Evolutionary conservation across 129 eudicot genomes (phyloP).

Genomic region (Flaveria ramosissima): DNA sequence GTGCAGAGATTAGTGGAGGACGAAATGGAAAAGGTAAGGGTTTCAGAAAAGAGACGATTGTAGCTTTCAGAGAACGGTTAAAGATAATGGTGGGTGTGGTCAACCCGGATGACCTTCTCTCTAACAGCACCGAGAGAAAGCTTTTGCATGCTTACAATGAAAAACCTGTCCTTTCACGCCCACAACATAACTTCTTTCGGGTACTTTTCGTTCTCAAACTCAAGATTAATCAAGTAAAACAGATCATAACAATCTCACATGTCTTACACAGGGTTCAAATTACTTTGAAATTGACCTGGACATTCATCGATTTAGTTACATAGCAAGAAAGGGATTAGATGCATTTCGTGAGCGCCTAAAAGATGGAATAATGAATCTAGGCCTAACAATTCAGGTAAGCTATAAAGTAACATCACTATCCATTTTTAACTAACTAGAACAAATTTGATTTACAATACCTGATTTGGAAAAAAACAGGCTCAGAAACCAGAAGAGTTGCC

Average conservation of each 20-base stretch:
- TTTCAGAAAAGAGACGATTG: constrained; percentile 62
- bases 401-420: not conserved
- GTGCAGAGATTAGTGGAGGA: constrained; percentile 70
- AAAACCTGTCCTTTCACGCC: constrained; percentile 95
- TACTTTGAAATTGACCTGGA: constrained; percentile 91
- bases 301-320: constrained; percentile 88
- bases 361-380: constrained; percentile 68
- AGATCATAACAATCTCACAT: not conserved
- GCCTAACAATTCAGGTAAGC: constrained; percentile 81
- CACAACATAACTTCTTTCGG: constrained; percentile 89
- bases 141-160: constrained; percentile 85
- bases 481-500: constrained; percentile 88
- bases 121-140: constrained; percentile 75
- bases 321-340: constrained; percentile 84
- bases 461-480: constrained; percentile 48
- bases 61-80: constrained; percentile 78
- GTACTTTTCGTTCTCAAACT: constrained; percentile 28
- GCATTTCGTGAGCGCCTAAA: constrained; percentile 74
- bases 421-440: not conserved
- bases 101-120: constrained; percentile 83
- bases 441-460: constrained; percentile 1
- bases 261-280: constrained; percentile 57
- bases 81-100: constrained; percentile 87
- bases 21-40: constrained; percentile 67
- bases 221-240: not conserved